Percentiles rank a stretch among this genome's conserved stretches.
Conservation (phyloP, 371 early-diverging fungal species). For the Zopfochytrium polystomum region DNA sequence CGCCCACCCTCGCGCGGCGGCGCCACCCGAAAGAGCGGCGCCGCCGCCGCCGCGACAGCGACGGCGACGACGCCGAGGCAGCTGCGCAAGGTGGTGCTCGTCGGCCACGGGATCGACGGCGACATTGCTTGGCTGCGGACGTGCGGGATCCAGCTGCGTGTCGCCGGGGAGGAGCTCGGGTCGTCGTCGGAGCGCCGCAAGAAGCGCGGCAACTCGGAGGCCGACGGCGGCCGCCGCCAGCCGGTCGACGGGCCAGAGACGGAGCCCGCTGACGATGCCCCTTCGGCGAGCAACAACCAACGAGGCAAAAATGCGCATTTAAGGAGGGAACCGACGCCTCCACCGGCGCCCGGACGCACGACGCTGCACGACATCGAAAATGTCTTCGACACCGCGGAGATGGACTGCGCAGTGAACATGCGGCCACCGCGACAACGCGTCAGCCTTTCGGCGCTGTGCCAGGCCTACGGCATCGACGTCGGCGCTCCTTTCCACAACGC, state of each 20-base stretch:
- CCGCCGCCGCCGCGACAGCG: not conserved
- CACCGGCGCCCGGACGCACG: too few relatives aligned
- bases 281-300: too few relatives aligned
- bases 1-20: not conserved
- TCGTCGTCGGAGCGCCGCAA: too few relatives aligned
- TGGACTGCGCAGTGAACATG: conserved; percentile 14
- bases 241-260: too few relatives aligned
- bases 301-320: too few relatives aligned
- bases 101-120: conserved; percentile 17
- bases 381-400: conserved; percentile 19
- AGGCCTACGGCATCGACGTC: conserved; percentile 7
- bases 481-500: conserved; percentile 22
- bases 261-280: too few relatives aligned
- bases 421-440: conserved; percentile 7
- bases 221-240: too few relatives aligned
- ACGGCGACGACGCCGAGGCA: too few relatives aligned
- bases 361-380: not conserved
- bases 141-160: conserved; percentile 13
- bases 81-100: conserved; percentile 10
- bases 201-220: too few relatives aligned
- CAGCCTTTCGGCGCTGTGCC: conserved; percentile 13
- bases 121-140: conserved; percentile 16
- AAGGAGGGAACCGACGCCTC: too few relatives aligned
- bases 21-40: not conserved
- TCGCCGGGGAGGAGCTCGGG: not conserved